A percentile compares a stretch with the other conserved stretches of the same genome.
phyloP scores from a whole-genome alignment of 495 filamentous ascomycete genomes.

The Talaromyces trachyspermus region DNA sequence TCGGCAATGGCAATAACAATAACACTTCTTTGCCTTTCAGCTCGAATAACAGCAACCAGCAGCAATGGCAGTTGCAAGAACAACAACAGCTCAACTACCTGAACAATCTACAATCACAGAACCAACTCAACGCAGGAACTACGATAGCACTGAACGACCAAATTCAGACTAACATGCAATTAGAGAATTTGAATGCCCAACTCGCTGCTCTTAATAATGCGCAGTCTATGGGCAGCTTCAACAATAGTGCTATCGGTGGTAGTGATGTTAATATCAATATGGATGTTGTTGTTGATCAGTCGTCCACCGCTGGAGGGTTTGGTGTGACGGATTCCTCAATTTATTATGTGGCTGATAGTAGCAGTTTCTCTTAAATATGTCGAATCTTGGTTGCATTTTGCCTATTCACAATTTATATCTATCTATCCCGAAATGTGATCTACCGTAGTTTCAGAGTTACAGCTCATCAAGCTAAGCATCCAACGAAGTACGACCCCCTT shows the following conservation, averaged over 20 bases:
- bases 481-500: too few species aligned
- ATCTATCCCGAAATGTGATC: too few species aligned
- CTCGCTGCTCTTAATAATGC: neutral
- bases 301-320: neutral
- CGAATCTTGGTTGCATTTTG: neutral
- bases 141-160: neutral
- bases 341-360: neutral
- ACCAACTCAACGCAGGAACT: neutral
- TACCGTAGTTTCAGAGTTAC: too few species aligned
- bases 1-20: neutral
- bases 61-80: constrained; percentile 1
- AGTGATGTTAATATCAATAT: neutral
- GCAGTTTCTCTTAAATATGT: neutral
- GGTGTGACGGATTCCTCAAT: neutral
- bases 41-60: too few species aligned
- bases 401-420: neutral
- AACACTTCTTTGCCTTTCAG: neutral
- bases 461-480: too few species aligned
- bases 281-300: neutral
- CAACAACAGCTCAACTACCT: neutral
- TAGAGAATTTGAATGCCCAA: constrained; percentile 4
- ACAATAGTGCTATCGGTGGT: neutral
- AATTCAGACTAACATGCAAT: neutral
- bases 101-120: constrained; percentile 4
- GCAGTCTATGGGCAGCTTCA: neutral